phyloP scores from a whole-genome alignment of 2,329 filamentous ascomycete species.

The Teratosphaeria epicoccoides region DNA sequence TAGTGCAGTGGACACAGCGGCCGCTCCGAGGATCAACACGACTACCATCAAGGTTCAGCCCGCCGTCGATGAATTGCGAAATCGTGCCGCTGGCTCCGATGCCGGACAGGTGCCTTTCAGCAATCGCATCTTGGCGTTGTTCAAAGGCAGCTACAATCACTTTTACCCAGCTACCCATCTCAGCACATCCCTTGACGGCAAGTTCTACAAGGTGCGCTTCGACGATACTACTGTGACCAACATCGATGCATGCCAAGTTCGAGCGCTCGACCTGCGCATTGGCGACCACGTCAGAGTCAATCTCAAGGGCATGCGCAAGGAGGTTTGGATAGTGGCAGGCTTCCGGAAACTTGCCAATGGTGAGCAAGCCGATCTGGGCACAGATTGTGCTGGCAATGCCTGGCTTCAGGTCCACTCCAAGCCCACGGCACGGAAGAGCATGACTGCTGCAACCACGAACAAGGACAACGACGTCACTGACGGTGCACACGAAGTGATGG shows the following conservation, averaged over 20 bases:
- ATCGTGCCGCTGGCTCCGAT: not conserved
- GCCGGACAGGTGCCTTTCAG: not conserved
- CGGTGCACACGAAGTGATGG: constrained; percentile 29
- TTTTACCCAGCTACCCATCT: constrained; percentile 53
- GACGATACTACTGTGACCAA: constrained; percentile 37
- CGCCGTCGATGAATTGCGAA: not conserved
- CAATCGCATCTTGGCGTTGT: constrained; percentile 48
- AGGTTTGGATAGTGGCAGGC: constrained; percentile 34
- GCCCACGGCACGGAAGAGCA: constrained; percentile 26
- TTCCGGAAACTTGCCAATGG: constrained; percentile 26
- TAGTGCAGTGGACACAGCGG: not conserved
- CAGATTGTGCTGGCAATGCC: constrained; percentile 33
- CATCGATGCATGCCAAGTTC: constrained; percentile 30
- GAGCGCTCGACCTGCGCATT: constrained; percentile 32
- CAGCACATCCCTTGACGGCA: constrained; percentile 31
- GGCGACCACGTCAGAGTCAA: constrained; percentile 41
- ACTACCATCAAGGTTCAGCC: not conserved
- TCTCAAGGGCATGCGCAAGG: constrained; percentile 32
- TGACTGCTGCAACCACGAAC: constrained; percentile 6
- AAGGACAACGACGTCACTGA: constrained; percentile 8
- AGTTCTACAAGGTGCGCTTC: constrained; percentile 37
- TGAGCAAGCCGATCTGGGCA: constrained; percentile 25
- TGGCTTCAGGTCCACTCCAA: constrained; percentile 29
- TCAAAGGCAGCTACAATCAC: constrained; percentile 41
- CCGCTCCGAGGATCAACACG: not conserved